These are phyloP conservation scores for Tetrapisispora namnaoensis DNA, from an alignment of 805 yeast genomes.

Conservation along the genomic window DNA sequence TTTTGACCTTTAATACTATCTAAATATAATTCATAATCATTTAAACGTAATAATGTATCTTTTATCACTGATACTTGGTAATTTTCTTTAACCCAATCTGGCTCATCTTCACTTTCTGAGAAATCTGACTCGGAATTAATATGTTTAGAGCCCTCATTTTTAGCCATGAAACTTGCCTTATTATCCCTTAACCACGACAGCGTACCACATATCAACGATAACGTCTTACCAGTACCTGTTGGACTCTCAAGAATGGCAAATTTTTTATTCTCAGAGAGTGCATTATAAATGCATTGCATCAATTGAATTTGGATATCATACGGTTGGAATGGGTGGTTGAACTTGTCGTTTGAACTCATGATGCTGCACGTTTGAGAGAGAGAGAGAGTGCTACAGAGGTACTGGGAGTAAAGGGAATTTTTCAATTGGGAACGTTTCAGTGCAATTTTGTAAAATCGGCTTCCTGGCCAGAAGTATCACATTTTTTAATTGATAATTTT, in stretches of 20 bases:
- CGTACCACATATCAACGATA: conserved; percentile 75
- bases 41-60: conserved; percentile 17
- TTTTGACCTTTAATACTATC: conserved; percentile 17
- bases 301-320: conserved; percentile 67
- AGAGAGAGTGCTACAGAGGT: not conserved
- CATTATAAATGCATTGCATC: conserved; percentile 65
- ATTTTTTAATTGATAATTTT: not conserved
- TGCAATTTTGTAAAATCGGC: not conserved
- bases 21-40: conserved; percentile 31
- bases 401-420: not conserved
- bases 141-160: conserved; percentile 9
- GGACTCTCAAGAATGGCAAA: conserved; percentile 86
- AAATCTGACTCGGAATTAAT: conserved; percentile 19
- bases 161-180: conserved; percentile 23
- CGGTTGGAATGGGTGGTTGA: conserved; percentile 73
- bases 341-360: not conserved
- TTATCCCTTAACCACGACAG: conserved; percentile 70
- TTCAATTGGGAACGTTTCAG: no score
- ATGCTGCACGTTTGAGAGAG: not conserved
- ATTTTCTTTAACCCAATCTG: conserved; percentile 53
- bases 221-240: conserved; percentile 89
- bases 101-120: conserved; percentile 41
- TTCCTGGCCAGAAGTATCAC: not conserved
- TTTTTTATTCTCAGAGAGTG: conserved; percentile 41
- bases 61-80: conserved; percentile 24